These are phyloP conservation scores for Panicum virgatum DNA, from an alignment of 202 grass and related monocot species.

Conservation along the genomic window DNA sequence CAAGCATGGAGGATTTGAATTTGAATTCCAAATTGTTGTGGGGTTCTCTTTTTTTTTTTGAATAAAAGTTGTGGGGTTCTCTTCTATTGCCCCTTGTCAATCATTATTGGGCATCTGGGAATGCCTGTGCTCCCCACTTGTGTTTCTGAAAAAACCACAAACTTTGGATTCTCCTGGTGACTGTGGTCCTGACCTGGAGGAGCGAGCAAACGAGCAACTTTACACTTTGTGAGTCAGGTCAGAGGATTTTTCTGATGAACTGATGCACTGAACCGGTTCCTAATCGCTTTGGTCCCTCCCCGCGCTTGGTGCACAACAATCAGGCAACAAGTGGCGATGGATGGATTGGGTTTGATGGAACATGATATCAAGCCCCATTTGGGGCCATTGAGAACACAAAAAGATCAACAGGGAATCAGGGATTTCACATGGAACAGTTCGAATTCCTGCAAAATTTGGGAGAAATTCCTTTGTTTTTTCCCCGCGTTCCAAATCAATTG, in stretches of 20 bases:
- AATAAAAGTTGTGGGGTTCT: not conserved
- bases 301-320: not conserved
- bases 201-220: conserved; percentile 12
- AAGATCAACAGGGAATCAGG: not conserved
- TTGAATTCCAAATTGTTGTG: not conserved
- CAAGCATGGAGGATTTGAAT: not conserved
- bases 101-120: conserved; percentile 11
- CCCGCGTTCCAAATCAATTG: not conserved
- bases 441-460: not conserved
- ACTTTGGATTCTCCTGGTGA: not conserved
- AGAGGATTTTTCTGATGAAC: not conserved
- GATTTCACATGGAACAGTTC: not conserved
- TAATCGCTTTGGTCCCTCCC: not conserved
- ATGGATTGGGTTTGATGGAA: not conserved
- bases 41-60: not conserved
- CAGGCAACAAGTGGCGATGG: not conserved
- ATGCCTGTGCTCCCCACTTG: not conserved
- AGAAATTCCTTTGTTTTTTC: not conserved
- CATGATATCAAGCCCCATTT: not conserved
- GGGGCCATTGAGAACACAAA: not conserved
- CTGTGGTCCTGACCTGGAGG: conserved; percentile 5
- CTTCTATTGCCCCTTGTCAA: not conserved
- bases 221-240: conserved; percentile 12
- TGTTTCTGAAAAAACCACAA: not conserved
- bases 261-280: not conserved